phyloP scores from a whole-genome alignment of 805 yeast genomes.

The Candida quercuum region DNA sequence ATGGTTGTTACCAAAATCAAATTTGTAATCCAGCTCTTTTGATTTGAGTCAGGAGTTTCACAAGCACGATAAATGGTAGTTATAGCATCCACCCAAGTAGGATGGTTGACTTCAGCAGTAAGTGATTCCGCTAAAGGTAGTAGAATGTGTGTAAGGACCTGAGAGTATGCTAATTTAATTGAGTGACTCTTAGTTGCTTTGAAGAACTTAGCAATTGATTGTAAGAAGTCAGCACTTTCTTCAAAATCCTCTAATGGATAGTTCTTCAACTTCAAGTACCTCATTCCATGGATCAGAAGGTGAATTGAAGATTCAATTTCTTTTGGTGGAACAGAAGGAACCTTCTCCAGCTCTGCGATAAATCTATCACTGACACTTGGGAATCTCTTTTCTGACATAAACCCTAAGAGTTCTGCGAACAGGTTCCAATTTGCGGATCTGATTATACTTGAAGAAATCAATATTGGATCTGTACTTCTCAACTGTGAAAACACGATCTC shows the following conservation, averaged over 20 bases:
- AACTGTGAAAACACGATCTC: constrained; percentile 91
- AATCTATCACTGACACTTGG: constrained; percentile 88
- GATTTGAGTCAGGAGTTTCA: constrained; percentile 37
- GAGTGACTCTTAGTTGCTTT: constrained; percentile 56
- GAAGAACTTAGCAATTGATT: constrained; percentile 82
- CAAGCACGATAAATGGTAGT: constrained; percentile 50
- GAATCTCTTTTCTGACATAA: constrained; percentile 82
- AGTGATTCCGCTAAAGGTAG: constrained; percentile 79
- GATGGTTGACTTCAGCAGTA: constrained; percentile 94
- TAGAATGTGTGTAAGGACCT: constrained; percentile 69
- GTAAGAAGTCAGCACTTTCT: constrained; percentile 87
- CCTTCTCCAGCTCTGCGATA: constrained; percentile 85
- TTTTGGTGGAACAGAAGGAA: constrained; percentile 48
- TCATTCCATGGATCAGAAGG: constrained; percentile 85
- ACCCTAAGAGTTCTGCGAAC: constrained; percentile 83
- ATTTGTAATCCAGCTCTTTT: constrained; percentile 60
- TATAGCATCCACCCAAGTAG: constrained; percentile 87
- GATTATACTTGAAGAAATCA: constrained; percentile 61
- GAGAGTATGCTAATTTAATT: constrained; percentile 75
- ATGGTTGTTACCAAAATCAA: constrained; percentile 66
- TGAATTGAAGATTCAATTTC: constrained; percentile 60
- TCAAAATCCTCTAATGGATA: constrained; percentile 88
- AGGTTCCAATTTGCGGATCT: constrained; percentile 92
- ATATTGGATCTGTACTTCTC: constrained; percentile 76
- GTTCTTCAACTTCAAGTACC: constrained; percentile 69